Percentiles rank a stretch among this genome's conserved stretches.
phyloP scores from a whole-genome alignment of 2,329 filamentous ascomycete species.

The Fusarium dimerum region DNA sequence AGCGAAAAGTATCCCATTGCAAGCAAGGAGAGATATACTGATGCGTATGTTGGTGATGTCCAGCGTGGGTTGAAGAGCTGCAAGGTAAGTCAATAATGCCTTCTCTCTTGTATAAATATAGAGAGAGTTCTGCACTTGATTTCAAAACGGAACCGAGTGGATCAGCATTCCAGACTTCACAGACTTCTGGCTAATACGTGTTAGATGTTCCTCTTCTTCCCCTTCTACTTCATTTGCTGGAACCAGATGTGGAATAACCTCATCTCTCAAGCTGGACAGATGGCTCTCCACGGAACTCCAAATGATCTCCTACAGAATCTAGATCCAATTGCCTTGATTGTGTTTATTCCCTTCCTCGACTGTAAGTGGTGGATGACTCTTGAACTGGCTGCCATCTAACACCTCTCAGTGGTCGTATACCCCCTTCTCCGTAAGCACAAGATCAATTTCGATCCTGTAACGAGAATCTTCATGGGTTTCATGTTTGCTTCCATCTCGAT shows the following conservation, averaged over 20 bases:
- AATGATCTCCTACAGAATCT: conserved; percentile 33
- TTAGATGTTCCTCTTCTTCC: conserved; percentile 12
- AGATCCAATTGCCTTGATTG: conserved; percentile 28
- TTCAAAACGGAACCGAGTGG: too few species aligned
- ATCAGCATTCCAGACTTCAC: too few species aligned
- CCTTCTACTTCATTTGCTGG: conserved; percentile 15
- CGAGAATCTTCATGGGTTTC: conserved; percentile 24
- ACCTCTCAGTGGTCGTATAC: conserved; percentile 13
- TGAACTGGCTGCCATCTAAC: background rate
- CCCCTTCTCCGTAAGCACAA: conserved; percentile 21
- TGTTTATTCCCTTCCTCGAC: conserved; percentile 32
- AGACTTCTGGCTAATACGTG: background rate
- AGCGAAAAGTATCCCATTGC: conserved; percentile 23
- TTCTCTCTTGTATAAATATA: background rate
- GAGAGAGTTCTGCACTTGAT: too few species aligned
- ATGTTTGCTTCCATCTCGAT: conserved; percentile 25
- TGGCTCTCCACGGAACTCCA: conserved; percentile 24
- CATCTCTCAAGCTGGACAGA: conserved; percentile 30
- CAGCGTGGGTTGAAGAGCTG: conserved; percentile 23
- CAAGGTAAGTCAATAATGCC: conserved; percentile 16
- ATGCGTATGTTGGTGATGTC: conserved; percentile 24
- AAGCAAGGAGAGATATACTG: conserved; percentile 24
- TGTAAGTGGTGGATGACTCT: conserved; percentile 5
- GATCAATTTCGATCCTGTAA: conserved; percentile 23
- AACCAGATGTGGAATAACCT: conserved; percentile 36